phyloP scores from a whole-genome alignment of 768 basidiomycete species.

The Mycena venus region DNA sequence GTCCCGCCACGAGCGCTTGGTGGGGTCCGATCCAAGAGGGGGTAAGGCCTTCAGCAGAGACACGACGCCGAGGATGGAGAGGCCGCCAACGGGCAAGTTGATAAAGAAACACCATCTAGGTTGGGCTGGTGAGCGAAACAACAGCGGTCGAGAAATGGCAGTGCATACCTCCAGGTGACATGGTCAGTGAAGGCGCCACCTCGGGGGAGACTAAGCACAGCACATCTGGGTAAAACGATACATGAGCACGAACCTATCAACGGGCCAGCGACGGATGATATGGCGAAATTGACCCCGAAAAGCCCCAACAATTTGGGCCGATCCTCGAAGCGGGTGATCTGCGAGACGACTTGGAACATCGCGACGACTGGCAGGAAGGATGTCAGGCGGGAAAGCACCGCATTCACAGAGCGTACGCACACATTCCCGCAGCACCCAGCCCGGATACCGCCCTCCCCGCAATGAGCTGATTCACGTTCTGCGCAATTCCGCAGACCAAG shows the following conservation, averaged over 20 bases:
- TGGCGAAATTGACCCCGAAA: slow-evolving; percentile 46
- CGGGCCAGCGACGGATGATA: slow-evolving; percentile 37
- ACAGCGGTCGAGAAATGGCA: no score
- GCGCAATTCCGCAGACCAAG: slow-evolving; percentile 51
- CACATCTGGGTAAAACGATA: no score
- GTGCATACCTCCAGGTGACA: slow-evolving; percentile 45
- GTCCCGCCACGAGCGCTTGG: background rate
- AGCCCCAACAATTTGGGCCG: slow-evolving; percentile 33
- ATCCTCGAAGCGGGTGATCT: slow-evolving; percentile 44
- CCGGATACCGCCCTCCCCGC: slow-evolving; percentile 47
- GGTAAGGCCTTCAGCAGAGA: slow-evolving; percentile 22
- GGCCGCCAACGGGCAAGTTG: slow-evolving; percentile 29
- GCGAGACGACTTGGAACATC: slow-evolving; percentile 6
- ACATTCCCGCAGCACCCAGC: slow-evolving; percentile 20
- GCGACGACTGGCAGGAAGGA: slow-evolving; percentile 18
- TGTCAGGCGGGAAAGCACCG: no score
- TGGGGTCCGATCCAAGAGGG: slow-evolving; percentile 13
- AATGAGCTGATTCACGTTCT: slow-evolving; percentile 44
- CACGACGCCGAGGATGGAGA: slow-evolving; percentile 20
- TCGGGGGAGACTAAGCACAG: no score
- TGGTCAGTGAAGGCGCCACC: no score
- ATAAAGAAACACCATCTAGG: slow-evolving; percentile 27
- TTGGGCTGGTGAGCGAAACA: background rate
- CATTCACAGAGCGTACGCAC: no score
- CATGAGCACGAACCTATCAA: no score